A percentile compares a stretch with the other conserved stretches of the same genome.
These are phyloP conservation scores for Santalum album DNA, from an alignment of 164 flowering plant species.

Conservation along the genomic window DNA sequence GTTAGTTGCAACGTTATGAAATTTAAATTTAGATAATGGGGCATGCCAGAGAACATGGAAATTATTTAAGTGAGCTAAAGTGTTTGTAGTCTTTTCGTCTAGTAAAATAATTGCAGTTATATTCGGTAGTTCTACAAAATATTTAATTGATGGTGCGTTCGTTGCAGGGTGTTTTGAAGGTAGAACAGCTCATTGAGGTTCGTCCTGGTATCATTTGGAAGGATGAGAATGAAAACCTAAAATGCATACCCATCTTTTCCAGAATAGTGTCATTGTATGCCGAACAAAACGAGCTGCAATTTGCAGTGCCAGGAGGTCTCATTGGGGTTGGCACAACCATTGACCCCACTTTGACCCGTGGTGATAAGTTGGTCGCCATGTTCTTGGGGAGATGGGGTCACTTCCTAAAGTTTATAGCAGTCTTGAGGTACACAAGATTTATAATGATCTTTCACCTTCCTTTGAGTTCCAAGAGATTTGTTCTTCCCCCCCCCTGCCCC, in stretches of 20 bases:
- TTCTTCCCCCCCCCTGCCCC: too few relatives aligned
- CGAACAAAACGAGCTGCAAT: slow-evolving; percentile 94
- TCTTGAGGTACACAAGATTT: slow-evolving; percentile 54
- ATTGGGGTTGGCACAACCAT: slow-evolving; percentile 97
- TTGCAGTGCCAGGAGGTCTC: slow-evolving; percentile 97
- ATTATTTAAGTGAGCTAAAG: too few relatives aligned
- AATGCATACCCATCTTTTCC: slow-evolving; percentile 83
- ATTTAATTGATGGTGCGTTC: not conserved
- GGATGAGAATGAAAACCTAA: slow-evolving; percentile 72
- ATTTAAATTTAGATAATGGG: too few relatives aligned
- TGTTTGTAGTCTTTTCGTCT: too few relatives aligned
- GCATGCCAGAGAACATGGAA: too few relatives aligned
- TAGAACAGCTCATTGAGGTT: slow-evolving; percentile 81
- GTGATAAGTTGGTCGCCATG: slow-evolving; percentile 96
- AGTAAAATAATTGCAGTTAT: too few relatives aligned
- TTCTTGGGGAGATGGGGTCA: slow-evolving; percentile 93
- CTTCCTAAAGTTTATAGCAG: slow-evolving; percentile 89
- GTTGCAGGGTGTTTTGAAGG: slow-evolving; percentile 85
- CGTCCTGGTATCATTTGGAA: slow-evolving; percentile 94
- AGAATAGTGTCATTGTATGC: slow-evolving; percentile 86
- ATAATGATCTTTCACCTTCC: not conserved
- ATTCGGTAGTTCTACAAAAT: too few relatives aligned
- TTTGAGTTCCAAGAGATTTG: not conserved
- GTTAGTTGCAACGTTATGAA: too few relatives aligned
- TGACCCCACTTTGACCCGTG: slow-evolving; percentile 91